Base-by-base conservation (phyloP, 179 eudicot species). In the Actinidia arguta region DNA sequence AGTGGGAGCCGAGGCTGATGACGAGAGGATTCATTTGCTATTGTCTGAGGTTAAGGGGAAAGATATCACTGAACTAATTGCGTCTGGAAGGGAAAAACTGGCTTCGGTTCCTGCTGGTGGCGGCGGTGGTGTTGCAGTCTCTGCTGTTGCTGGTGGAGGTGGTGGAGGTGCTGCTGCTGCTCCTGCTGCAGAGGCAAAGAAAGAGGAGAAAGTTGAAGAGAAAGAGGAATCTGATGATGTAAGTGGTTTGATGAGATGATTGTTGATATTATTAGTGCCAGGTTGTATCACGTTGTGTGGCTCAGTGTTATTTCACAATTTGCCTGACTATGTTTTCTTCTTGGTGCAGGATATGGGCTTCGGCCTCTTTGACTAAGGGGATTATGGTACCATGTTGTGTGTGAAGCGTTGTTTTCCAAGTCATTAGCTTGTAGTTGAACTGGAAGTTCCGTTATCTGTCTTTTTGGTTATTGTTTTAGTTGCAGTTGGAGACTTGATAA, bases 171-270 rank as follows among this genome's bases (percentile, higher is more conserved):
- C 27, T 70, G 81, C 82, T 27, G 73, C 78, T 58, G 69, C 76
- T 56, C 56, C 78, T 36, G 82, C 78, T 48, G 85, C 79, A 71
- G 85, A 79, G 67, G 12, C 82, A 72, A 83, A 79, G 85, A 83
- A 83, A 73, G 85, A 83, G 58, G 85, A 78, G 79, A 79, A 78
- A 73, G 82, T 79, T 59, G 85, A 83, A 51, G 85, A 83, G 82
- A 83, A 83, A 42, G 85, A 54, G 75, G 85, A 79, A 47, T 73
- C 85, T 0, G 85, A 83, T 25, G 85, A 79, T 31, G 84, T 82
- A 67, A 76, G 76, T 14, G 44, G 16, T 58, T 50, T 70, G 8
- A 14, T 59, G 63, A 17, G 11, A 54, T 18, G 0, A 63, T 39
- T 52, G 16, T 54, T 54, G 24, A 51, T 8, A 0, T 31, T 51